Base-by-base conservation (phyloP, 2,329 filamentous ascomycete species). In the Mollisia scopiformis region DNA sequence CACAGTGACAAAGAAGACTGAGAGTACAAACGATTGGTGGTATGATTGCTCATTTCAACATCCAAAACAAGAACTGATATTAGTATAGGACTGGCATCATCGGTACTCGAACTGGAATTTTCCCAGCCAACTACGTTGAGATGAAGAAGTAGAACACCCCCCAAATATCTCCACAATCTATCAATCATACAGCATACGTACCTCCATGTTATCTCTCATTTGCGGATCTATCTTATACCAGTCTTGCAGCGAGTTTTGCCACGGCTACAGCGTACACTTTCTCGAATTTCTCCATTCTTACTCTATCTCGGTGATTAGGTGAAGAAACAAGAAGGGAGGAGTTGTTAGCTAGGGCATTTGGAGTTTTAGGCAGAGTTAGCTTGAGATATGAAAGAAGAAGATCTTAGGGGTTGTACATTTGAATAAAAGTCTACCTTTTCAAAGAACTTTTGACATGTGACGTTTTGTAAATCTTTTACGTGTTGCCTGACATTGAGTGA, bases 11-110 rank as follows among this genome's bases (percentile, higher is more conserved):
- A 97, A 99, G 81, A 90, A 91, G 76, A 98, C 94, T 5, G 92
- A 98, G 4, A 97, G 90, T 69, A 90, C 92, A 61, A 93, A 93
- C 59, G 94, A 98, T 75, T 98, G 94, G 94, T 98, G 94, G 87
- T 90, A 82, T 69, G 86, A 84, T 27, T 3, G 21, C 27, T 21
- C 14, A 52, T 23, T 35, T 6, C 2, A 33, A 28, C 39, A 6
- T 43, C 13, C 33, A 7, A 31, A 6, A 31, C 23, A 51, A 58
- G 54, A 33, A 39, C n/a, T 61, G 61, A 65, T 68, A 23, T 62
- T 33, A n/a, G 35, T 62, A 64, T 68, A 90, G 87, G 95, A 98
- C 94, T 19, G 95, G 95, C 27, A 89, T 90, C 77, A 88, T 97
- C 71, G 93, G 93, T 30, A 84, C 87, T 66, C 85, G 88, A 68